Evolutionary conservation across 1,284 basidiomycete genomes (phyloP), one percentile per base, ranked within the genome.

Genomic region (Volvariella volvacea): DNA sequence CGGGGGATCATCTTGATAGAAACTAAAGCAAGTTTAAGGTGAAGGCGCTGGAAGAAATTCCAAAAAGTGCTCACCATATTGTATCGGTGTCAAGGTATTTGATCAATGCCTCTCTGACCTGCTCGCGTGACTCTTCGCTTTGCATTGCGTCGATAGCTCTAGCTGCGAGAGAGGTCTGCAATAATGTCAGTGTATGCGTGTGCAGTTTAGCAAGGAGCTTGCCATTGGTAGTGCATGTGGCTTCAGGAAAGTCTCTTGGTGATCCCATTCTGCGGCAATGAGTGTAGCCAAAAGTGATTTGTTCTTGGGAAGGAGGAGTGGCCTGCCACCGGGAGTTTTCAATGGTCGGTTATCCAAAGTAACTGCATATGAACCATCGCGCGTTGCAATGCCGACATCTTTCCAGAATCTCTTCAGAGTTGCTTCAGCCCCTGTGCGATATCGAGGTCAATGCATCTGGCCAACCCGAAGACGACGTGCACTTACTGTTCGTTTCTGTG

Each of bases 31-130:
- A 16, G 30, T 39, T 14, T 22, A 44, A 38, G 28, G 3, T 30
- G 19, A 16, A n/a, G n/a, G n/a, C 22, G 36, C 31, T 34, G 42
- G 32, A 47, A 22, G 12, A 20, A 39, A 19, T 22, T 44, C 20
- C 34, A 28, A 22, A 9, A 39, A 22, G 3, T 21, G 25, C 74
- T 46, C 52, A 93, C 93, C 91, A 93, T 48, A 99, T 82, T 0
- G 96, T 94, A 61, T 99, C 96, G 2, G 95, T 98, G 53, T 97
- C 88, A 28, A 99, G 67, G 64, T 98, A 99, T 50, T 83, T 78
- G 42, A 97, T 61, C 38, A 99, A 63, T 16, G 81, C 74, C n/a
- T 75, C 73, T 22, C 79, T 74, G 21, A 95, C 86, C 43, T 85
- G 74, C n/a, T 63, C 59, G 4, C 84, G 71, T 12, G 77, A 79